phyloP scores from a whole-genome alignment of 139 green algal species.

The Tetraselmis striata region DNA sequence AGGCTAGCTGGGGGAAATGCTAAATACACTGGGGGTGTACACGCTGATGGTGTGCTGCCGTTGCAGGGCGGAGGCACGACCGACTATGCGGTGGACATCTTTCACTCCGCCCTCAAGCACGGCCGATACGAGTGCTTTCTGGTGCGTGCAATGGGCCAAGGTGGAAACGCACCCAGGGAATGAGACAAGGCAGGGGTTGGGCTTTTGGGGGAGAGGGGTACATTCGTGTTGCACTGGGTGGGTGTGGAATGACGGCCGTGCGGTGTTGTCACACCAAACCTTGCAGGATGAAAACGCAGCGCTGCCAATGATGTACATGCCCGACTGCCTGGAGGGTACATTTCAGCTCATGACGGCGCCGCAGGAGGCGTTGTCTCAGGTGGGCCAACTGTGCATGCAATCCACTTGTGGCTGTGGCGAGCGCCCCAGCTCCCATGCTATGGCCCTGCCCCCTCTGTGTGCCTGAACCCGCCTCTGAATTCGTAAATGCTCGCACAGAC shows the following conservation, averaged over 20 bases:
- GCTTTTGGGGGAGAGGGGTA: too few relatives aligned
- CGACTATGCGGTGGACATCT: conserved; percentile 70
- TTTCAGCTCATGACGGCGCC: conserved; percentile 50
- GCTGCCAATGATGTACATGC: conserved; percentile 61
- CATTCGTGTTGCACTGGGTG: too few relatives aligned
- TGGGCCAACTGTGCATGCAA: too few relatives aligned
- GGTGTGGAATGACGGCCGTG: too few relatives aligned
- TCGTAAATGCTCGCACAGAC: not conserved
- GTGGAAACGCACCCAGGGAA: too few relatives aligned
- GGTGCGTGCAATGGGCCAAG: conserved; percentile 9
- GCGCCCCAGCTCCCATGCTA: too few relatives aligned
- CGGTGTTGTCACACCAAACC: too few relatives aligned
- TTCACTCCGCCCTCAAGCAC: conserved; percentile 35
- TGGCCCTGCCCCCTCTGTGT: not conserved
- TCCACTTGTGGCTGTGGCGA: too few relatives aligned
- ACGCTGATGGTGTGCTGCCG: not conserved
- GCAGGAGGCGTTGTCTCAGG: conserved; percentile 22
- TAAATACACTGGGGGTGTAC: not conserved
- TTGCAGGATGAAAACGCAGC: conserved; percentile 22
- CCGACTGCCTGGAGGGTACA: conserved; percentile 50
- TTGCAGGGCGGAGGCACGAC: conserved; percentile 54
- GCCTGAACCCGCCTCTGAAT: not conserved
- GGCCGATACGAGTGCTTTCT: conserved; percentile 53
- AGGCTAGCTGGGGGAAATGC: not conserved
- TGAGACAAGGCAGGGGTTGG: too few relatives aligned